Evolutionary conservation across 2,329 filamentous ascomycete genomes (phyloP).

Genomic region (Colletotrichum sansevieriae): DNA sequence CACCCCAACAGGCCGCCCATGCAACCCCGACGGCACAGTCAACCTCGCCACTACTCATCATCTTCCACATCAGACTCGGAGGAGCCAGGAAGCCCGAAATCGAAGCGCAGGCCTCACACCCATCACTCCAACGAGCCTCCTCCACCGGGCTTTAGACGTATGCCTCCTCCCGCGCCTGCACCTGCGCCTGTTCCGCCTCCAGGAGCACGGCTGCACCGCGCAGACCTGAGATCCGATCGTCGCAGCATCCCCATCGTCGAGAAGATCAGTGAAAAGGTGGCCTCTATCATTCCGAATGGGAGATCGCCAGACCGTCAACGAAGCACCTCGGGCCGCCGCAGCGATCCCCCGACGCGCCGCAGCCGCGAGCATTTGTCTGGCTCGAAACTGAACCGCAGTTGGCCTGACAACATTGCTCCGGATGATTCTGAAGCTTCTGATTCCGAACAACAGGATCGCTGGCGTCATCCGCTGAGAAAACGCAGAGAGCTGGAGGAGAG

Average conservation of each 20-base stretch:
- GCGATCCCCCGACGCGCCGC: constrained; percentile 43
- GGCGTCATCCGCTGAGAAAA: constrained; percentile 40
- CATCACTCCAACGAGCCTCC: constrained; percentile 47
- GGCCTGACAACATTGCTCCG: constrained; percentile 55
- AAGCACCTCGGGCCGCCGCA: constrained; percentile 49
- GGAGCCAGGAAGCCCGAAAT: constrained; percentile 45
- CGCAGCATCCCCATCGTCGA: constrained; percentile 54
- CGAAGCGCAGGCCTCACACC: constrained; percentile 42
- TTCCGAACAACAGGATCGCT: constrained; percentile 50
- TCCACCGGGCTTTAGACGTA: constrained; percentile 50
- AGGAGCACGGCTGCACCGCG: constrained; percentile 50
- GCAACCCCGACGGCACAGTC: constrained; percentile 61
- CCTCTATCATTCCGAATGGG: constrained; percentile 57
- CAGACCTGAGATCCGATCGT: constrained; percentile 52
- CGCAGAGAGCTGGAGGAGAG: constrained; percentile 44
- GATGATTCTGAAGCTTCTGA: constrained; percentile 52
- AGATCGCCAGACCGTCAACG: constrained; percentile 53
- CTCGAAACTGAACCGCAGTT: constrained; percentile 56
- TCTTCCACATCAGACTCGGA: constrained; percentile 58
- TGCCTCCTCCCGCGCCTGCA: constrained; percentile 48
- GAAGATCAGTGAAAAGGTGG: constrained; percentile 60
- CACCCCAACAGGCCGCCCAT: constrained; percentile 51
- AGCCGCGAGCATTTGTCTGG: constrained; percentile 55
- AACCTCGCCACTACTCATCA: constrained; percentile 59
- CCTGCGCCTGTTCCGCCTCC: constrained; percentile 44